Percentiles rank a stretch among this genome's conserved stretches.
phyloP scores from a whole-genome alignment of 1,139 yeast species.

The Debaryomycetaceae sp. region DNA sequence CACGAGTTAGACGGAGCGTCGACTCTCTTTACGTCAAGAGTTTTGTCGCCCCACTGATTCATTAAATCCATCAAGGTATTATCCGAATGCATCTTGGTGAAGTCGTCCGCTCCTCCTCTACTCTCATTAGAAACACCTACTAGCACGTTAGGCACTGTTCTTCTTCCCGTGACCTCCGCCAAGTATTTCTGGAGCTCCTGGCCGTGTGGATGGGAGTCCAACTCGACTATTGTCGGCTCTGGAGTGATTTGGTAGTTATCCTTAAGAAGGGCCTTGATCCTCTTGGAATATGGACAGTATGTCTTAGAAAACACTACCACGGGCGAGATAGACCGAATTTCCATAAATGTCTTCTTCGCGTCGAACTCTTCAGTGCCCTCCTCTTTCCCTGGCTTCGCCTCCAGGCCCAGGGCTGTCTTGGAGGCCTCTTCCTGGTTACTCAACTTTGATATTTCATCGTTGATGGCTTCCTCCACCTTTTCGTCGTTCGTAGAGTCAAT shows the following conservation, averaged over 20 bases:
- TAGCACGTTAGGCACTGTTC: slow-evolving; percentile 70
- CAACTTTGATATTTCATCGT: slow-evolving; percentile 33
- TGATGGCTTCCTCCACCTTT: slow-evolving; percentile 38
- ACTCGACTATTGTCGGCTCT: slow-evolving; percentile 67
- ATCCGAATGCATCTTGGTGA: slow-evolving; percentile 55
- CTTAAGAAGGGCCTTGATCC: slow-evolving; percentile 61
- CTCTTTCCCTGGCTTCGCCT: slow-evolving; percentile 5
- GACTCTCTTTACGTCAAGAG: slow-evolving; percentile 48
- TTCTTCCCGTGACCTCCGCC: slow-evolving; percentile 54
- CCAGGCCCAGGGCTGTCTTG: slow-evolving; percentile 4
- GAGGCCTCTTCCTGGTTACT: slow-evolving; percentile 6
- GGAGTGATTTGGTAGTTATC: slow-evolving; percentile 72
- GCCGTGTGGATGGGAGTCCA: slow-evolving; percentile 75
- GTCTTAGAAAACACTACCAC: slow-evolving; percentile 70
- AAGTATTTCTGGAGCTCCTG: slow-evolving; percentile 57
- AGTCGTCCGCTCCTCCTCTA: slow-evolving; percentile 80
- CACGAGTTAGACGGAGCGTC: slow-evolving; percentile 53
- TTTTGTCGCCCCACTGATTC: slow-evolving; percentile 62
- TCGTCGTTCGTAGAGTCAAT: slow-evolving; percentile 35
- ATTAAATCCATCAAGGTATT: slow-evolving; percentile 50
- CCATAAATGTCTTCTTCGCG: slow-evolving; percentile 57
- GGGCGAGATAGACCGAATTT: slow-evolving; percentile 62
- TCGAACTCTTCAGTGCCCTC: slow-evolving; percentile 42
- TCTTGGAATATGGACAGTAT: slow-evolving; percentile 71
- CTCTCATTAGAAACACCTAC: slow-evolving; percentile 53